Conservation (phyloP, 805 yeast species). For the Kuraishia cidri region DNA sequence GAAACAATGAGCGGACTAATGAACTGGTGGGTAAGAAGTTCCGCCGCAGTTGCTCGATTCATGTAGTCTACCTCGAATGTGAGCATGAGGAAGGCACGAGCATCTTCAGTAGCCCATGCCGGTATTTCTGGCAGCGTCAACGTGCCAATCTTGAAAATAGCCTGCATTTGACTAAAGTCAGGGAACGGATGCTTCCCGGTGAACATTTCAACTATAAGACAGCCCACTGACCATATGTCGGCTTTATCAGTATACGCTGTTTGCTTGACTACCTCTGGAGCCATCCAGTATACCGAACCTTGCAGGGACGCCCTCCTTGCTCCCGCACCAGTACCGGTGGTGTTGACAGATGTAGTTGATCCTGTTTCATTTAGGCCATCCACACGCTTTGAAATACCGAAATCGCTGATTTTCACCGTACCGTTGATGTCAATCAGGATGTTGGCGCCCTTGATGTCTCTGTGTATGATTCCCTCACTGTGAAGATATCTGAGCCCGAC, state of each 20-base stretch:
- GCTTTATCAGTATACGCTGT: conserved; percentile 86
- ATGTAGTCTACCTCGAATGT: conserved; percentile 72
- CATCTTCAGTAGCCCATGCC: conserved; percentile 56
- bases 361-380: conserved; percentile 30
- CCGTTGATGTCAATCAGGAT: conserved; percentile 51
- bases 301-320: conserved; percentile 75
- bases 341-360: background rate
- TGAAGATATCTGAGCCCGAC: conserved; percentile 50
- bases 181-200: conserved; percentile 97
- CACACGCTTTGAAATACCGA: conserved; percentile 57
- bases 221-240: conserved; percentile 97
- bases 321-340: conserved; percentile 16
- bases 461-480: conserved; percentile 47
- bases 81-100: conserved; percentile 51
- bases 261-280: conserved; percentile 96
- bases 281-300: conserved; percentile 99
- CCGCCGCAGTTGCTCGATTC: conserved; percentile 66
- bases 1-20: conserved; percentile 19
- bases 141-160: conserved; percentile 89
- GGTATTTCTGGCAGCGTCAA: conserved; percentile 78
- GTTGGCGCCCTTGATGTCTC: conserved; percentile 62
- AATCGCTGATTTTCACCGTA: conserved; percentile 55
- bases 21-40: conserved; percentile 59
- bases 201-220: conserved; percentile 88
- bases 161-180: conserved; percentile 92